These are phyloP conservation scores for Simplicillium aogashimaense DNA, from an alignment of 2,329 filamentous ascomycete species.

Conservation along the genomic window DNA sequence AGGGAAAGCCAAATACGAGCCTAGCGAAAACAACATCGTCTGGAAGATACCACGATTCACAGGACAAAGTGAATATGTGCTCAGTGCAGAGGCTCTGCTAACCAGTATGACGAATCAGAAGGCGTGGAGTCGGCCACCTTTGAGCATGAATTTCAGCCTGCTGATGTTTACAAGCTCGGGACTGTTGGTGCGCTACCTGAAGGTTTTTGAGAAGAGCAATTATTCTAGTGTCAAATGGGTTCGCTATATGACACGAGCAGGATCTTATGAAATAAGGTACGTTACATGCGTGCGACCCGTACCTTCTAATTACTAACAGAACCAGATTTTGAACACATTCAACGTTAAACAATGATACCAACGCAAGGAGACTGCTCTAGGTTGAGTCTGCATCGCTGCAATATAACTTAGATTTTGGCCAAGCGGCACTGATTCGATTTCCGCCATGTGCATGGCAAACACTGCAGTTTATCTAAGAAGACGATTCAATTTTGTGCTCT, in stretches of 20 bases:
- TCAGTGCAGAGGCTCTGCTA: conserved; percentile 85
- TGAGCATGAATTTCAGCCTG: conserved; percentile 85
- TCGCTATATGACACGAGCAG: conserved; percentile 94
- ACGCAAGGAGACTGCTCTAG: no score
- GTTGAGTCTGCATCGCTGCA: no score
- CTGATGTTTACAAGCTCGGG: conserved; percentile 98
- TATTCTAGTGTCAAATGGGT: conserved; percentile 99
- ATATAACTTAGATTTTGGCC: no score
- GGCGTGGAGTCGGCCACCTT: conserved; percentile 86
- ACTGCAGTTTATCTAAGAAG: no score
- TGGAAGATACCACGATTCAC: conserved; percentile 99
- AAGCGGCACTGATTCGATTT: no score
- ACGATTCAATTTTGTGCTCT: not conserved
- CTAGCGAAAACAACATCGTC: conserved; percentile 93
- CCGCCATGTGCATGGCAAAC: no score
- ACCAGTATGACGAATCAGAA: conserved; percentile 98
- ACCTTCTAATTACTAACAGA: conserved; percentile 6
- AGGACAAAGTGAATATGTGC: conserved; percentile 91
- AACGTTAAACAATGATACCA: no score
- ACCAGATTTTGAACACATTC: conserved; percentile 20
- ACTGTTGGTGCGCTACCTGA: conserved; percentile 83
- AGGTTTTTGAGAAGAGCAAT: conserved; percentile 99
- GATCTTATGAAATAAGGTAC: conserved; percentile 92
- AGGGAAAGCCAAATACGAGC: conserved; percentile 97
- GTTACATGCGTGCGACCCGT: conserved; percentile 6